Conservation (phyloP, 2,329 filamentous ascomycete genomes). For the Blastomyces gilchristii region DNA sequence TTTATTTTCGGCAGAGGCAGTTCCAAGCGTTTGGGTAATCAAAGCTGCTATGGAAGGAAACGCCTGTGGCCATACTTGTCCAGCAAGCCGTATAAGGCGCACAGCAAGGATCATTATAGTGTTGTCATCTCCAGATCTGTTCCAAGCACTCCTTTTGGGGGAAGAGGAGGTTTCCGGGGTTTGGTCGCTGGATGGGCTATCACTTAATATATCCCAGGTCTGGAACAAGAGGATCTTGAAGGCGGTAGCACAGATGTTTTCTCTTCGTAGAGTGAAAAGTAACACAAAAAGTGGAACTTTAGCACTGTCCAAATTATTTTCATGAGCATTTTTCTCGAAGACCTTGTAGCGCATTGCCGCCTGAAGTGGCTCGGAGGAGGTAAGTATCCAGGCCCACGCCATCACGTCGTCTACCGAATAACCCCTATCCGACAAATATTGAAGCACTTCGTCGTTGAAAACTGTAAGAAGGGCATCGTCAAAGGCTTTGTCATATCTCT, state of each 20-base stretch:
- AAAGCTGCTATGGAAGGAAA: slow-evolving; percentile 35
- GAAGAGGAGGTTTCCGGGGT: background rate
- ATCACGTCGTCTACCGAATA: slow-evolving; percentile 34
- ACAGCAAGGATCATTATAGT: slow-evolving; percentile 34
- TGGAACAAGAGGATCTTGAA: slow-evolving; percentile 37
- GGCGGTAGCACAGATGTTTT: slow-evolving; percentile 31
- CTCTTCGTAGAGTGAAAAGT: slow-evolving; percentile 38
- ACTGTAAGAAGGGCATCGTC: slow-evolving; percentile 24
- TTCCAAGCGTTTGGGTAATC: slow-evolving; percentile 27
- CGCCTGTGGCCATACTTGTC: slow-evolving; percentile 39
- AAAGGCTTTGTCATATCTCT: slow-evolving; percentile 11
- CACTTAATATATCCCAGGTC: slow-evolving; percentile 20
- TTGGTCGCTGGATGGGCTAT: background rate
- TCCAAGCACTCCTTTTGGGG: slow-evolving; percentile 10
- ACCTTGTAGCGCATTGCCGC: slow-evolving; percentile 30
- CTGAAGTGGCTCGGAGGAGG: slow-evolving; percentile 25
- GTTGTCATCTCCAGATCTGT: slow-evolving; percentile 19
- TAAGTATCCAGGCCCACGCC: slow-evolving; percentile 40
- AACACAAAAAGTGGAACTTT: slow-evolving; percentile 40
- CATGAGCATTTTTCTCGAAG: slow-evolving; percentile 18
- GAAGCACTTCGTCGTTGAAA: slow-evolving; percentile 23
- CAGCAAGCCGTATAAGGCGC: slow-evolving; percentile 43
- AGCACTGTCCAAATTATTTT: background rate
- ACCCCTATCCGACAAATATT: slow-evolving; percentile 24
- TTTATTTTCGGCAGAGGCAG: slow-evolving; percentile 10